Evolutionary conservation across 2,329 filamentous ascomycete genomes (phyloP).

Genomic region (Arthroderma uncinatum): DNA sequence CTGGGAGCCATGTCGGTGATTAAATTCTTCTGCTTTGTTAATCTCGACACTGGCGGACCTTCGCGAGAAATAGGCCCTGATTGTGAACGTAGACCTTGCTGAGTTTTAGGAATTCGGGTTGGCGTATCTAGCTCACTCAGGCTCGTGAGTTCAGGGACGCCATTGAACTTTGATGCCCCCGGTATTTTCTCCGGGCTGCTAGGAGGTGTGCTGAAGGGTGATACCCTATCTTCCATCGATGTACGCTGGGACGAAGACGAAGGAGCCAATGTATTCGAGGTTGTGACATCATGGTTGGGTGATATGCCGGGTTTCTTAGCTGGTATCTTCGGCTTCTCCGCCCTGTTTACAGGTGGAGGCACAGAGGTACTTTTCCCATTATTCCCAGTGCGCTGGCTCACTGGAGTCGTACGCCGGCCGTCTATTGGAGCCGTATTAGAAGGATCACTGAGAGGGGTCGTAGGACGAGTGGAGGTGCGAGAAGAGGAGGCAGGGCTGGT

Average conservation of each 20-base stretch:
- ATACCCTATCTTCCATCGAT: constrained; percentile 42
- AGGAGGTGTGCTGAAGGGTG: constrained; percentile 80
- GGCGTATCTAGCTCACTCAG: neutral
- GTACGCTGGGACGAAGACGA: constrained; percentile 15
- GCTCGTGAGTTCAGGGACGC: neutral
- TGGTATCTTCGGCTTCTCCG: constrained; percentile 62
- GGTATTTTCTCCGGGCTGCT: constrained; percentile 52
- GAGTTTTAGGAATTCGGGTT: neutral
- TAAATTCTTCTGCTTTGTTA: neutral
- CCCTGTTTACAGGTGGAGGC: constrained; percentile 68
- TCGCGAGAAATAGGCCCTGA: neutral
- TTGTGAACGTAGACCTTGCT: neutral
- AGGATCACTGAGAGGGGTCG: constrained; percentile 35
- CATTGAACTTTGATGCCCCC: neutral
- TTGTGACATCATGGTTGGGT: constrained; percentile 25
- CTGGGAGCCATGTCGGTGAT: neutral
- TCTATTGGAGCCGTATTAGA: constrained; percentile 31
- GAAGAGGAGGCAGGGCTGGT: neutral
- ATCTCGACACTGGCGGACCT: neutral
- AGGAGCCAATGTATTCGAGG: constrained; percentile 20
- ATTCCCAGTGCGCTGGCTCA: constrained; percentile 18
- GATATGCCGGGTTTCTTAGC: constrained; percentile 31
- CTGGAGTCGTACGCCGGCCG: constrained; percentile 2
- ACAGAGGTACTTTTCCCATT: constrained; percentile 33
- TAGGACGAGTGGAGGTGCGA: constrained; percentile 20